Evolutionary conservation across 257 asterid genomes (phyloP).

Genomic region (Solanum virginianum): DNA sequence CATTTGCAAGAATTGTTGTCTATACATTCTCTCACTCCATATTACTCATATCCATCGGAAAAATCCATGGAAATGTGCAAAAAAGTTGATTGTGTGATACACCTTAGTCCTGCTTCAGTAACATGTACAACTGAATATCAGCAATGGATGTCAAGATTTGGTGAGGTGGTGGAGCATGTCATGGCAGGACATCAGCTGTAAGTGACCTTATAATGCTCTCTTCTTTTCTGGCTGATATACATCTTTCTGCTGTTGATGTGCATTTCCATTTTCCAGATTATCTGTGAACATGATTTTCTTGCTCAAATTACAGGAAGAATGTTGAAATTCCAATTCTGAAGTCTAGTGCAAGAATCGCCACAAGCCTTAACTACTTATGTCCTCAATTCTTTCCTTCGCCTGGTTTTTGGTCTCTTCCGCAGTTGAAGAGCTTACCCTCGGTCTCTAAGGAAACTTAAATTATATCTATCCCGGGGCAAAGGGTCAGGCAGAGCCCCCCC

Average conservation of each 20-base stretch:
- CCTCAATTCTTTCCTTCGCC: constrained; percentile 93
- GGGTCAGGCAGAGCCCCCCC: no score
- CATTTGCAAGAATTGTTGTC: constrained; percentile 50
- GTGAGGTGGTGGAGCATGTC: constrained; percentile 84
- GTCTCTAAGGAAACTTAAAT: no score
- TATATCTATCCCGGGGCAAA: no score
- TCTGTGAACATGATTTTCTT: constrained; percentile 8
- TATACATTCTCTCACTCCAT: constrained; percentile 38
- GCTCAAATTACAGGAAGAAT: constrained; percentile 48
- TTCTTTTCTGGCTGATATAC: background rate
- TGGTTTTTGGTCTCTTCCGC: constrained; percentile 64
- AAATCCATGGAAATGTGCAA: constrained; percentile 35
- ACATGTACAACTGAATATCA: constrained; percentile 44
- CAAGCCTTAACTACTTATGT: constrained; percentile 74
- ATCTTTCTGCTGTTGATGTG: background rate
- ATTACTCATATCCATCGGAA: constrained; percentile 31
- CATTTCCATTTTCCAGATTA: constrained; percentile 1
- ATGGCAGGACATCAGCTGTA: constrained; percentile 96
- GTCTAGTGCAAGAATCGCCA: constrained; percentile 77
- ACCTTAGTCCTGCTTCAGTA: constrained; percentile 54
- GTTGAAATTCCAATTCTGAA: constrained; percentile 78
- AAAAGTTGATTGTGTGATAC: constrained; percentile 75
- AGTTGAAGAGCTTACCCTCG: constrained; percentile 16
- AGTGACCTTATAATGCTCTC: constrained; percentile 8
- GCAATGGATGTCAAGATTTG: constrained; percentile 79